Conservation (phyloP, 441 rosid species). For the Gossypium lobatum region DNA sequence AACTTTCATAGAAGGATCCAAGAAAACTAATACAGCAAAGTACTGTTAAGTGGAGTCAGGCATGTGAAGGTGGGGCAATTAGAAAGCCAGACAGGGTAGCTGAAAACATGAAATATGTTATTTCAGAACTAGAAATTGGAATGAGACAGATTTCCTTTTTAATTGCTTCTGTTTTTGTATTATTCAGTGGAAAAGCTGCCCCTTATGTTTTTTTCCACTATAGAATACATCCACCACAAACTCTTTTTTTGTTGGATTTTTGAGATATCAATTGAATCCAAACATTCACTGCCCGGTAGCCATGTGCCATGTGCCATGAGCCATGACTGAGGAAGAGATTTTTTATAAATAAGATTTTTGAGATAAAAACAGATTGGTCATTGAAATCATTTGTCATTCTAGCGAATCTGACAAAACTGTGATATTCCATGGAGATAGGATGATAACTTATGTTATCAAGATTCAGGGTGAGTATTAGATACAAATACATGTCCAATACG, state of each 20-base stretch:
- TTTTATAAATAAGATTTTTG: not conserved
- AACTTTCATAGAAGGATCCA: not conserved
- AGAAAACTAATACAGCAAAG: not conserved
- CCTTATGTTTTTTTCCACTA: not conserved
- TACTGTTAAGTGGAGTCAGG: not conserved
- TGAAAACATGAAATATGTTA: not conserved
- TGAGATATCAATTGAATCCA: not conserved
- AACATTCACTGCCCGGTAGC: not conserved
- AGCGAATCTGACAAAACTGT: not conserved
- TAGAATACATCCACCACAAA: conserved; percentile 8
- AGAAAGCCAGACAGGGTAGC: not conserved
- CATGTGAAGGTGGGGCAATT: conserved; percentile 1
- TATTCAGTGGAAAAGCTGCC: not conserved
- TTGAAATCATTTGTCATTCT: not conserved
- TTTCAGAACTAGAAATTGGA: too few relatives aligned
- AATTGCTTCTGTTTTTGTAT: not conserved
- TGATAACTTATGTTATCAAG: not conserved
- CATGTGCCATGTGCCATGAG: not conserved
- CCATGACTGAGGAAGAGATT: not conserved
- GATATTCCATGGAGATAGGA: not conserved
- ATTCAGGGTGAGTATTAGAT: too few relatives aligned
- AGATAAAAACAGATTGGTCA: not conserved
- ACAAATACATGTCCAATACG: too few relatives aligned
- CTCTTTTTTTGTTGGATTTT: conserved; percentile 12
- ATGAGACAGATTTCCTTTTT: not conserved